Evolutionary conservation across 768 basidiomycete species (phyloP), one percentile per base, ranked within the genome.

Genomic region (Agaricus subrufescens): DNA sequence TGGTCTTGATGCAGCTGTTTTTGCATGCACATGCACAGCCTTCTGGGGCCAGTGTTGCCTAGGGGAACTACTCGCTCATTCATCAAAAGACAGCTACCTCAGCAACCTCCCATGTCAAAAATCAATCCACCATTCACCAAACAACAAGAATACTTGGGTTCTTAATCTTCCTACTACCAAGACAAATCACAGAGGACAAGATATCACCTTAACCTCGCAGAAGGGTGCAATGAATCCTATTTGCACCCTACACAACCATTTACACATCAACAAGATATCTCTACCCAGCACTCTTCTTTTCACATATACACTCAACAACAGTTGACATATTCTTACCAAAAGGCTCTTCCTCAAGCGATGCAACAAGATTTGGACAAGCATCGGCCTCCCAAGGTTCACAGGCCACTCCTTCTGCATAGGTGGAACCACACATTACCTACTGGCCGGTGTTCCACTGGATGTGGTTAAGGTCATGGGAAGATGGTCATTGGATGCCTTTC

Each of bases 131-230:
- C 63, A 54, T 40, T 57, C 63, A 10, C 57, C 60, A 4, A 64
- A 54, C 61, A 54, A 48, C 34, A n/a, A 48, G 2, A 10, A 15
- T 27, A 23, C 52, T 9, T 54, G 52, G 52, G 34, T 54, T 2
- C 46, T 66, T 23, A 68, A 68, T 34, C 70, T 76, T 8, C 73
- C 74, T 0, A 73, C 70, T 66, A 68, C 71, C 0, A 74, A 76
- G 11, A 34, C 34, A 7, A 34, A 11, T 11, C 3, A 1, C 2
- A 34, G 11, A 11, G 34, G 52, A 69, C 69, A 75, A 3, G 68
- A 68, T 0, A 60, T 66, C 27, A 59, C 71, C n/a, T 58, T 66
- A 2, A 43, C 72, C 26, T 68, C 66, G 1, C 29, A 49, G 4
- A 30, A 53, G 3, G 34, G 31, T 11, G 59, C 60, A 25, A 45